Evolutionary conservation across 2,329 filamentous ascomycete genomes (phyloP), one percentile per base, ranked within the genome.

Genomic region (Paradendryphiella salina): DNA sequence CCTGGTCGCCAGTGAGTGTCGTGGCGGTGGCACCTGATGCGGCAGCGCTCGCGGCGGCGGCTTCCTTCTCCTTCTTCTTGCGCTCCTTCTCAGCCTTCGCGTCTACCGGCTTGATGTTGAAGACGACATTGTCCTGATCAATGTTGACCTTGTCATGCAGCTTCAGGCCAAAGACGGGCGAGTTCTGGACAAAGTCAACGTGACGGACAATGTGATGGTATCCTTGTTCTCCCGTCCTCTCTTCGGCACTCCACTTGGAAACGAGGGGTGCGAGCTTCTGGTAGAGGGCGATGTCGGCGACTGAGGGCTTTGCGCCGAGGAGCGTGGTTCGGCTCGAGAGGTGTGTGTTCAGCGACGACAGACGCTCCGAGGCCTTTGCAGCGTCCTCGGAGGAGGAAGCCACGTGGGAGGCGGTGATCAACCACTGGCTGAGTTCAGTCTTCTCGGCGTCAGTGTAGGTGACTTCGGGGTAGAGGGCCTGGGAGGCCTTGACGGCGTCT

Each of bases 21-120:
- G 75, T 74, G 39, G 73, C 65, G 9, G 76, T 76, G 26, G 72
- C 74, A 35, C 76, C 78, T 20, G 75, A 80, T 8, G 80, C 81
- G 2, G 81, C 82, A 11, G 84, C 85, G 35, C 71, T 78, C 23
- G 77, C 77, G 13, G 79, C 79, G 4, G 76, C 75, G 14, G 75
- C 74, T 44, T 87, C 89, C 81, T 96, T 96, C 78, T 96, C 91
- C 80, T 95, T 96, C 87, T 96, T 96, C 76, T 93, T 84, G 39
- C 88, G 85, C 82, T 96, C 92, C 80, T 96, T 96, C 81, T 96
- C 93, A 49, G 91, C 91, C 81, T 95, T 96, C 65, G 88, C 85
- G 62, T 96, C 91, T 56, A 93, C 85, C 15, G 89, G 89, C 63
- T 93, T 93, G 78, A 94, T 93, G 65, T 92, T 87, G 73, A 91